Percentiles rank a stretch among this genome's conserved stretches.
phyloP scores from a whole-genome alignment of 169 alveolate genomes.

The Eimeria brunetti region DNA sequence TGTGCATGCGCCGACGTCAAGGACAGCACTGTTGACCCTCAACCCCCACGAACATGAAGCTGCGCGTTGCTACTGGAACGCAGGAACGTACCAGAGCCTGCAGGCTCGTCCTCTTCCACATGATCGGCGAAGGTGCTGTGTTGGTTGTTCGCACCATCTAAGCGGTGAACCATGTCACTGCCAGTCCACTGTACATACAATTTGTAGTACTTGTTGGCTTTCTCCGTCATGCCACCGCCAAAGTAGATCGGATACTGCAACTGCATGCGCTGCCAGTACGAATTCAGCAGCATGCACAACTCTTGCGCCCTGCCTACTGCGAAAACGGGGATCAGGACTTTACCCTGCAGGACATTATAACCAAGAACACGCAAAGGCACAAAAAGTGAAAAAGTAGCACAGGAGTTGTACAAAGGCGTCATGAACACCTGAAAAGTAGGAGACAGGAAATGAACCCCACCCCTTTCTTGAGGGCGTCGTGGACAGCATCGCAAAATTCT shows the following conservation, averaged over 20 bases:
- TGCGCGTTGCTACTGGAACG: not conserved
- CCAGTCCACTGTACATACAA: slow-evolving; percentile 93
- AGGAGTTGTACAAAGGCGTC: not conserved
- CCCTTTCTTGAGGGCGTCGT: slow-evolving; percentile 88
- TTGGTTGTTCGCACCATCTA: slow-evolving; percentile 24
- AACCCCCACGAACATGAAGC: not conserved
- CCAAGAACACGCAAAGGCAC: not conserved
- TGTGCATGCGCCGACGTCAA: not conserved
- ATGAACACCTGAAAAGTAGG: not conserved
- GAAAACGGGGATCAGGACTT: slow-evolving; percentile 98
- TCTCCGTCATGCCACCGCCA: slow-evolving; percentile 98
- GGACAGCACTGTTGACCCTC: not conserved
- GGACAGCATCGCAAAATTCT: slow-evolving; percentile 95
- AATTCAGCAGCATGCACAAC: slow-evolving; percentile 97
- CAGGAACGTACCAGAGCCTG: slow-evolving; percentile 11
- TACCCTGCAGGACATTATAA: slow-evolving; percentile 5
- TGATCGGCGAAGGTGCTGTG: slow-evolving; percentile 46
- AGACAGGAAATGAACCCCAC: slow-evolving; percentile 48
- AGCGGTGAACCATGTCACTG: slow-evolving; percentile 56
- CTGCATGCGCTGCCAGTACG: slow-evolving; percentile 97
- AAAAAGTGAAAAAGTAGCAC: not conserved
- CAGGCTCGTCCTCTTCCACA: slow-evolving; percentile 41
- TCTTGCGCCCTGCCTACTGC: slow-evolving; percentile 99
- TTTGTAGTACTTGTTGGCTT: slow-evolving; percentile 97
- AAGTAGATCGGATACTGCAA: slow-evolving; percentile 96